These are phyloP conservation scores for Dittrichia graveolens DNA, from an alignment of 129 eudicot species.

Conservation along the genomic window DNA sequence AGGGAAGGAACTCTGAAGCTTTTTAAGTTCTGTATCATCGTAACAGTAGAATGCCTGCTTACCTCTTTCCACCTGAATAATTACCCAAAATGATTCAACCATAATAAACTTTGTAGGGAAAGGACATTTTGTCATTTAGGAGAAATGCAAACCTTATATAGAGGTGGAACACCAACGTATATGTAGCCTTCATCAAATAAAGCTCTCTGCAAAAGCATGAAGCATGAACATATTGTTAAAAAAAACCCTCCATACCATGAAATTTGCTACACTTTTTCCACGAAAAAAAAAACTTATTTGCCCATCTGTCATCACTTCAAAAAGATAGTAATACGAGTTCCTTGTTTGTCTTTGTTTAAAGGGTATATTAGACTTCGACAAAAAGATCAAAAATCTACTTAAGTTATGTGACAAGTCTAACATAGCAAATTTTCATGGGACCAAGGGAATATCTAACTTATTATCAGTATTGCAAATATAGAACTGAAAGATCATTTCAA, in stretches of 20 bases:
- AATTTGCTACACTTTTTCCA: not conserved
- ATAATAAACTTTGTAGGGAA: not conserved
- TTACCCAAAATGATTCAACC: slow-evolving; percentile 25
- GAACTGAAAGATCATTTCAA: not conserved
- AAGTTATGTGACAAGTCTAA: not conserved
- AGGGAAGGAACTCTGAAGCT: slow-evolving; percentile 69
- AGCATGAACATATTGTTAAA: not conserved
- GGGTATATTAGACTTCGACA: slow-evolving; percentile 11
- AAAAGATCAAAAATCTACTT: not conserved
- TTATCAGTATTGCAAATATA: not conserved
- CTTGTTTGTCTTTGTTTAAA: slow-evolving; percentile 8
- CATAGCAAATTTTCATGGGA: not conserved
- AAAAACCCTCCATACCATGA: not conserved
- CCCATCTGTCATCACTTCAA: slow-evolving; percentile 16
- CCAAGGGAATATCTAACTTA: too few species aligned
- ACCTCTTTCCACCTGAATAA: slow-evolving; percentile 85
- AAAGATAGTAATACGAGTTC: not conserved
- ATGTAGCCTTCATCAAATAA: slow-evolving; percentile 92
- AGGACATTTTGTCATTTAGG: not conserved
- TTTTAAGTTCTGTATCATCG: slow-evolving; percentile 68
- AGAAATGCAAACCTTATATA: slow-evolving; percentile 67
- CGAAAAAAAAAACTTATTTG: not conserved
- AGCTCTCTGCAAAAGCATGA: slow-evolving; percentile 67
- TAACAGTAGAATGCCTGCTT: slow-evolving; percentile 84
- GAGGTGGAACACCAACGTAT: slow-evolving; percentile 98